phyloP scores from a whole-genome alignment of 345 rosid species.

The Populus deltoides region DNA sequence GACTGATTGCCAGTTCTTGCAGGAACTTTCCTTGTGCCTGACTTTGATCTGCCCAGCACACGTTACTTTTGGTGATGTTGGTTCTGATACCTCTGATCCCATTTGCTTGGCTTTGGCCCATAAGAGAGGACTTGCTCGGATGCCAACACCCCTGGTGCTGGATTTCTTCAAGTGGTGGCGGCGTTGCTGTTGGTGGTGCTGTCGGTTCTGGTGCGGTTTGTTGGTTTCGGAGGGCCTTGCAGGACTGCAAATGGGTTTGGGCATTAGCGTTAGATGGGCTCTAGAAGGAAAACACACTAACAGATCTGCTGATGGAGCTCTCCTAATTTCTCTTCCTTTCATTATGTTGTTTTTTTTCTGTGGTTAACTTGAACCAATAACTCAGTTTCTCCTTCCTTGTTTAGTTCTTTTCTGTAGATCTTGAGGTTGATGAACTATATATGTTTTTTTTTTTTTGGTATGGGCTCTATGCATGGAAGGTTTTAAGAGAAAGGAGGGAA shows the following conservation, averaged over 20 bases:
- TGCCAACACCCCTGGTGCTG: constrained; percentile 23
- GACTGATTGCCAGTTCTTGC: constrained; percentile 76
- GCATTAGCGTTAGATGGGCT: constrained; percentile 59
- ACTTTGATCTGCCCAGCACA: constrained; percentile 96
- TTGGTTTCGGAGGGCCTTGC: constrained; percentile 47
- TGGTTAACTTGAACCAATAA: neutral
- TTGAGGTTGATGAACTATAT: constrained; percentile 23
- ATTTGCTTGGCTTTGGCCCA: constrained; percentile 62
- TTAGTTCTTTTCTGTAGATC: neutral
- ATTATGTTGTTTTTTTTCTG: constrained; percentile 32
- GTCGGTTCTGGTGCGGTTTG: constrained; percentile 41
- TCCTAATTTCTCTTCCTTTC: constrained; percentile 64
- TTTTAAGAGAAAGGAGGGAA: constrained; percentile 32
- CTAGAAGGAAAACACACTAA: constrained; percentile 84
- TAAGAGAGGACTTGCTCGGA: constrained; percentile 53
- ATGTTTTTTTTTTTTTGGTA: constrained; percentile 15
- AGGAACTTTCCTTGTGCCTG: constrained; percentile 47
- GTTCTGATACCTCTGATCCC: constrained; percentile 55
- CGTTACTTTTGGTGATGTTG: constrained; percentile 86
- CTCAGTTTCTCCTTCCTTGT: constrained; percentile 2
- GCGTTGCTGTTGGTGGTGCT: constrained; percentile 33
- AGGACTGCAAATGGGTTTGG: constrained; percentile 74
- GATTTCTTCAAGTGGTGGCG: constrained; percentile 39
- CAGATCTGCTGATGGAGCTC: constrained; percentile 68
- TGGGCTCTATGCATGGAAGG: neutral